phyloP scores from a whole-genome alignment of 495 filamentous ascomycete species.

The Lasiosphaeria hispida region DNA sequence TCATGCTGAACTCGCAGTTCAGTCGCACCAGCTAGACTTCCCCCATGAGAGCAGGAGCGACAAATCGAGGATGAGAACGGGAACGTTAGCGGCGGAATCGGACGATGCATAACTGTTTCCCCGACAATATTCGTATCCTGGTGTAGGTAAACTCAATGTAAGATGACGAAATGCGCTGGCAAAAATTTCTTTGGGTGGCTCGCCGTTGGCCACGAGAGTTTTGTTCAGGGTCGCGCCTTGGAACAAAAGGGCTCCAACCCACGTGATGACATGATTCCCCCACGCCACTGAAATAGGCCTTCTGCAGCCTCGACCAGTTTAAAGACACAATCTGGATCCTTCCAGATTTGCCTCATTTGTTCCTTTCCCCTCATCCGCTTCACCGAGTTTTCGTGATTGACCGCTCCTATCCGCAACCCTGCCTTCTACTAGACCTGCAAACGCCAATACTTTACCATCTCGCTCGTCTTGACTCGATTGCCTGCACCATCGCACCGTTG shows the following conservation, averaged over 20 bases:
- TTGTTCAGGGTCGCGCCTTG: no score
- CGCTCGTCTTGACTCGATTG: neutral
- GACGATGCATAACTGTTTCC: no score
- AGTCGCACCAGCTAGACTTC: no score
- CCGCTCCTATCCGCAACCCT: neutral
- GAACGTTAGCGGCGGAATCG: no score
- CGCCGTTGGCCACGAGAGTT: no score
- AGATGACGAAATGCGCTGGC: no score
- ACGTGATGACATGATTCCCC: conserved; percentile 1
- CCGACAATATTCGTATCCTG: no score
- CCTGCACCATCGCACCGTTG: neutral
- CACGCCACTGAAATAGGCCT: neutral
- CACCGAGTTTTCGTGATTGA: conserved; percentile 5
- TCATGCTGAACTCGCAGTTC: no score
- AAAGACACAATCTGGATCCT: neutral
- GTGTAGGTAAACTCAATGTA: no score
- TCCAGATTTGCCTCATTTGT: neutral
- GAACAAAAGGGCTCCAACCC: neutral
- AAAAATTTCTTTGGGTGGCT: no score
- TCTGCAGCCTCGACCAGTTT: neutral
- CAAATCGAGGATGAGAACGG: no score
- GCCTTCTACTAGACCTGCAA: neutral
- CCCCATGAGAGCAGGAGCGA: no score
- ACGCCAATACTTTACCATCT: neutral
- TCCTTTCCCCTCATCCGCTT: neutral